These are phyloP conservation scores for Delonix regia DNA, from an alignment of 306 rosid genomes.

Conservation along the genomic window DNA sequence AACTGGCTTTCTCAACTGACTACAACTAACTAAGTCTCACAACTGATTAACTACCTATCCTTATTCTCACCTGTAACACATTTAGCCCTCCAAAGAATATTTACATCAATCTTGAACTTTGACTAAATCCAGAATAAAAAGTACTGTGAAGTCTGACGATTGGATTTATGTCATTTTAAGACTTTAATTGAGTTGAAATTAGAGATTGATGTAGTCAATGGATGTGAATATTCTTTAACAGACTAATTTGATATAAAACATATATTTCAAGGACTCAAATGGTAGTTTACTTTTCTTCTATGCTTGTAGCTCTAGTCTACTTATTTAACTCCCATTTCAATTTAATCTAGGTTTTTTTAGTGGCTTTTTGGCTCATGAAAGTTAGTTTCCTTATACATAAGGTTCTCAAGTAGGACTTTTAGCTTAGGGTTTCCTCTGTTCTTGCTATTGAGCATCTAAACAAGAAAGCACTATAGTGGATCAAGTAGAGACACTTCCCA, in stretches of 20 bases:
- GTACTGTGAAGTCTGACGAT: neutral
- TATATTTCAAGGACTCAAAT: neutral
- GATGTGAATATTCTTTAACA: neutral
- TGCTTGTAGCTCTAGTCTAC: neutral
- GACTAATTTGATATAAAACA: neutral
- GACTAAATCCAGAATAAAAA: neutral
- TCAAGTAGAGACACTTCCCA: neutral
- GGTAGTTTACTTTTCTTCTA: neutral
- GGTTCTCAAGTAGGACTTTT: neutral
- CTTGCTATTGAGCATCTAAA: neutral
- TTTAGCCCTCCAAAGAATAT: neutral
- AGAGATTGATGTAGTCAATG: neutral
- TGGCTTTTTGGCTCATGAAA: neutral
- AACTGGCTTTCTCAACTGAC: too few species aligned
- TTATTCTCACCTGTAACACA: too few species aligned
- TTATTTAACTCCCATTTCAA: neutral
- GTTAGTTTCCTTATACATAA: neutral
- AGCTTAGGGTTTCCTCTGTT: neutral
- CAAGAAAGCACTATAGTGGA: neutral
- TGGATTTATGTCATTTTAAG: neutral
- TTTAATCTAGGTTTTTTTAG: neutral
- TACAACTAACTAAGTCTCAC: too few species aligned
- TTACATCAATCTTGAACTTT: neutral
- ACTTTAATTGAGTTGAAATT: neutral
- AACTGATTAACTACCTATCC: too few species aligned